Conservation (phyloP, 2,329 filamentous ascomycete species). For the Tolypocladium capitatum region DNA sequence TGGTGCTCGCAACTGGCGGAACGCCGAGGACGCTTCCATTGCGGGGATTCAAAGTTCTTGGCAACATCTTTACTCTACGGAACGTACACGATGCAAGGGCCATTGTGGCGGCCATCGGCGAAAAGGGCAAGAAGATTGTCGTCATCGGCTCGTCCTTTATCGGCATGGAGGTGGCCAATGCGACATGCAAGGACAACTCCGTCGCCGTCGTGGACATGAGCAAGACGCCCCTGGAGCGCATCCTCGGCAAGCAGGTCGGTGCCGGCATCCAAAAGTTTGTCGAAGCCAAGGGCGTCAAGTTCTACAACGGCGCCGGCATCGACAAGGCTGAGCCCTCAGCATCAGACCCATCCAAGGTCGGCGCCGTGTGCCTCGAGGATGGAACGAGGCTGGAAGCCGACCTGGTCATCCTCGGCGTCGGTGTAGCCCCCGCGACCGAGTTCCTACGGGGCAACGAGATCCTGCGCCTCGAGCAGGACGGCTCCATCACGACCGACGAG, state of each 20-base stretch:
- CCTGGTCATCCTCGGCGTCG: constrained; percentile 81
- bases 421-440: constrained; percentile 73
- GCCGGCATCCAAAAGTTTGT: constrained; percentile 65
- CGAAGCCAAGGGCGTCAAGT: constrained; percentile 80
- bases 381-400: constrained; percentile 77
- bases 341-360: constrained; percentile 58
- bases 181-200: constrained; percentile 63
- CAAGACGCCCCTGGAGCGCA: constrained; percentile 65
- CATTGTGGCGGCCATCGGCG: constrained; percentile 68
- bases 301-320: constrained; percentile 68
- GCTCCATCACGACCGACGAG: constrained; percentile 72
- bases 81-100: constrained; percentile 62
- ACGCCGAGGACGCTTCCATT: constrained; percentile 63
- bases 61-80: constrained; percentile 78
- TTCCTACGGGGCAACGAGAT: constrained; percentile 62
- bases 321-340: constrained; percentile 66
- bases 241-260: constrained; percentile 74
- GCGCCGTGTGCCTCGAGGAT: constrained; percentile 70
- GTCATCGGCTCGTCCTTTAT: constrained; percentile 92
- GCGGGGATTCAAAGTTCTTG: constrained; percentile 71
- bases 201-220: constrained; percentile 88
- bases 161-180: constrained; percentile 91
- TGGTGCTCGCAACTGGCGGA: constrained; percentile 82
- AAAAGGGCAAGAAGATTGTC: constrained; percentile 81
- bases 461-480: constrained; percentile 64